Conservation (phyloP, 192 early-diverging fungal genomes). For the Umbelopsis ramanniana region DNA sequence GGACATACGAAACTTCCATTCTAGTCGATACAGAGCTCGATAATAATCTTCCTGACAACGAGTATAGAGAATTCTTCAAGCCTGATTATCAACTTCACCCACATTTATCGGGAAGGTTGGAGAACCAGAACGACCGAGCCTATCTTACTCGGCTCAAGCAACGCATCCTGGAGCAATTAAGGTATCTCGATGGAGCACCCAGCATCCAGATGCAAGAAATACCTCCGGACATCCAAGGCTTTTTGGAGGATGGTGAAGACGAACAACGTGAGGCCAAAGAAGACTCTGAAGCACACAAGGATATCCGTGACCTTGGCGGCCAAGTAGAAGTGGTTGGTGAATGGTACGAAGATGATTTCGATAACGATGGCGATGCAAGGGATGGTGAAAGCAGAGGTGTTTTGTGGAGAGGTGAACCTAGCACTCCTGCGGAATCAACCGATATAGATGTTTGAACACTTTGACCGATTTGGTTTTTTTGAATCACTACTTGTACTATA, state of each 20-base stretch:
- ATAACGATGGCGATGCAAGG: conserved; percentile 40
- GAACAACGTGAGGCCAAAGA: conserved; percentile 52
- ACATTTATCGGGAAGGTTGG: conserved; percentile 76
- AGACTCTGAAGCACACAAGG: conserved; percentile 40
- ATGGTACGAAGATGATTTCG: conserved; percentile 45
- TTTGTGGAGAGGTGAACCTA: conserved; percentile 6
- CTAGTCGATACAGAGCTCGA: conserved; percentile 76
- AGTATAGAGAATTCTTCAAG: conserved; percentile 82
- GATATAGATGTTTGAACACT: conserved; percentile 20
- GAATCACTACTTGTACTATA: conserved; percentile 12
- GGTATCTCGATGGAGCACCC: conserved; percentile 86
- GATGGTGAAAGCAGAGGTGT: conserved; percentile 26
- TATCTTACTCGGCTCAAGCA: conserved; percentile 65
- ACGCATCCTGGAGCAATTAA: conserved; percentile 84
- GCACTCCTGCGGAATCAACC: conserved; percentile 2
- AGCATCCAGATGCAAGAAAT: conserved; percentile 95
- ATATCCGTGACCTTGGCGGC: conserved; percentile 19
- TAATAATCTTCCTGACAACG: conserved; percentile 72
- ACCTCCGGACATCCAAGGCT: conserved; percentile 66
- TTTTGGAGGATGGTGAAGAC: conserved; percentile 58
- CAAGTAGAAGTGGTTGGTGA: conserved; percentile 32
- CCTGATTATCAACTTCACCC: conserved; percentile 93
- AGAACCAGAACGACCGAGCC: conserved; percentile 87
- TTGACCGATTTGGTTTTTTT: background rate
- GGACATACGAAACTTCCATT: conserved; percentile 92